These are phyloP conservation scores for Ustilaginoidea virens DNA, from an alignment of 2,329 filamentous ascomycete species.

Conservation along the genomic window DNA sequence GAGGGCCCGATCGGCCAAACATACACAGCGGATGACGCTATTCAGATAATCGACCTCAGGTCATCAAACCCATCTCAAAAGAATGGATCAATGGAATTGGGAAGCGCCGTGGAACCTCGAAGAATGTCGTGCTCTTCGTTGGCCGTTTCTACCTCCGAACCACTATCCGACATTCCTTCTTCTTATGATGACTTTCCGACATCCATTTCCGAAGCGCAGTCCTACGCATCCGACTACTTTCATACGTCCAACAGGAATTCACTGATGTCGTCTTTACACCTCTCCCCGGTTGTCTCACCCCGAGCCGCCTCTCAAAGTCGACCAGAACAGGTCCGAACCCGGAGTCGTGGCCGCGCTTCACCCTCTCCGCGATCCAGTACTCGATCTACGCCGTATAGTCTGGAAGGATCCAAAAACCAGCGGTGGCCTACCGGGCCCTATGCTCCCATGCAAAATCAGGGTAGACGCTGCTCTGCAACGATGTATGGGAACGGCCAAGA, in stretches of 20 bases:
- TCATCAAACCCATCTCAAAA: slow-evolving; percentile 32
- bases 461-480: slow-evolving; percentile 43
- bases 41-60: slow-evolving; percentile 45
- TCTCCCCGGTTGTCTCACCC: slow-evolving; percentile 60
- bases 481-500: slow-evolving; percentile 48
- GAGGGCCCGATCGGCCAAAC: slow-evolving; percentile 48
- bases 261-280: slow-evolving; percentile 53
- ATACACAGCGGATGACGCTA: slow-evolving; percentile 45
- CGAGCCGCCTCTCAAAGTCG: slow-evolving; percentile 46
- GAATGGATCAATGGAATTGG: slow-evolving; percentile 33
- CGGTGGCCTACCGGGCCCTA: slow-evolving; percentile 68
- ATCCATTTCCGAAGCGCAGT: slow-evolving; percentile 49
- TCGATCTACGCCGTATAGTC: slow-evolving; percentile 54
- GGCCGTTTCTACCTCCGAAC: slow-evolving; percentile 52
- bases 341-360: slow-evolving; percentile 55
- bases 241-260: slow-evolving; percentile 52
- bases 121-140: slow-evolving; percentile 61
- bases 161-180: slow-evolving; percentile 50
- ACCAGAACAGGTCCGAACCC: slow-evolving; percentile 44
- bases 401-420: slow-evolving; percentile 53
- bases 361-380: slow-evolving; percentile 54
- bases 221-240: slow-evolving; percentile 52
- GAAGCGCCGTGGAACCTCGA: slow-evolving; percentile 37
- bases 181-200: slow-evolving; percentile 59
- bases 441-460: slow-evolving; percentile 36